Evolutionary conservation across 1,284 basidiomycete species (phyloP).

Genomic region (Austroboletus niveus): DNA sequence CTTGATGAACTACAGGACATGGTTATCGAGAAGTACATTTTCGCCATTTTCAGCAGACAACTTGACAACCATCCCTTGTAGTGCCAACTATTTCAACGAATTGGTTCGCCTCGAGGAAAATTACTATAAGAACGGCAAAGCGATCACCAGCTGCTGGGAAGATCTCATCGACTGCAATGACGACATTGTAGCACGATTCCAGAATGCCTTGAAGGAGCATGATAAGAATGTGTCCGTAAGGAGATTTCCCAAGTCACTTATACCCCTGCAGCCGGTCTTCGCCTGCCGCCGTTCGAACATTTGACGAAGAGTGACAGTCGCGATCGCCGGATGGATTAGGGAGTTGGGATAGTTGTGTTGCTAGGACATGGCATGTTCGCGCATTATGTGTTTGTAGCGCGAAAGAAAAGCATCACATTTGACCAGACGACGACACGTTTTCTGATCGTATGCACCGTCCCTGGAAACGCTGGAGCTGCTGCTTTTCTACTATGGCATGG

Average conservation of each 20-base stretch:
- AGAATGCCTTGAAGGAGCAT: constrained; percentile 35
- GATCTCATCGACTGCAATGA: constrained; percentile 34
- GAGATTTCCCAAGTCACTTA: constrained; percentile 37
- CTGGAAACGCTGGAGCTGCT: background rate
- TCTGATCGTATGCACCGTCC: background rate
- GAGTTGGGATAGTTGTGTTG: background rate
- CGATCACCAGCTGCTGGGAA: constrained; percentile 34
- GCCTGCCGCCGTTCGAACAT: constrained; percentile 4
- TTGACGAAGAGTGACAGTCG: background rate
- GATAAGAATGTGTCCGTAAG: constrained; percentile 36
- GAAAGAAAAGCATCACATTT: too few species aligned
- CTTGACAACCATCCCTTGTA: constrained; percentile 11
- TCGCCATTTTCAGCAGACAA: background rate
- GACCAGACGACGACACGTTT: too few species aligned
- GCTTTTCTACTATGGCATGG: constrained; percentile 17
- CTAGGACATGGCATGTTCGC: too few species aligned
- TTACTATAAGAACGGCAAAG: constrained; percentile 38
- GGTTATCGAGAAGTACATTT: constrained; percentile 16
- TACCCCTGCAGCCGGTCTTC: constrained; percentile 23
- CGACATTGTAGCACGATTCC: constrained; percentile 26
- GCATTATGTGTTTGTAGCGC: too few species aligned
- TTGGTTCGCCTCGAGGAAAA: constrained; percentile 43
- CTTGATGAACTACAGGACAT: constrained; percentile 37
- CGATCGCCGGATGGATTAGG: background rate
- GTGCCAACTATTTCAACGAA: constrained; percentile 40